Base-by-base conservation (phyloP, 2,329 filamentous ascomycete genomes). In the Gaeumannomyces sp. region DNA sequence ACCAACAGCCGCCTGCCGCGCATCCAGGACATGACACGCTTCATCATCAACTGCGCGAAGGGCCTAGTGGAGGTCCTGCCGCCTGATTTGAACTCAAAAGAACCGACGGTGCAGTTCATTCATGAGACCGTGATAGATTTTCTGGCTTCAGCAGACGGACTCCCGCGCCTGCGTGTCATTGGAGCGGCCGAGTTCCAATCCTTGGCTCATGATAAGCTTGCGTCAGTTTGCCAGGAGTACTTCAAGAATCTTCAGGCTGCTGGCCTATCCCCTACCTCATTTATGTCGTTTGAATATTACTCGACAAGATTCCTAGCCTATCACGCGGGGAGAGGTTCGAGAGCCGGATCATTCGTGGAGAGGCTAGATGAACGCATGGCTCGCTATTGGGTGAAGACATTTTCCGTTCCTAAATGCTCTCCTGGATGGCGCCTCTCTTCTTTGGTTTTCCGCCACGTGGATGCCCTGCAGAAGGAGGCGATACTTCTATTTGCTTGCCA, bases 71-170 rank as follows among this genome's bases (percentile, higher is more conserved):
- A 84, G 63, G 66, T 78, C 1, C 78, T 76, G 0, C 75, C 70
- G 22, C 68, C 71, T 0, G 68, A 72, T n/a, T n/a, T 4, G 7
- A n/a, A 2, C 53, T 13, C 13, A 4, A 2, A 6, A 11, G 50
- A 22, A n/a, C 68, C 70, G 0, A 78, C 67, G 0, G 78, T 84
- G 0, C 83, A 85, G 65, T 85, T 84, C 69, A 83, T 84, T 4
- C 81, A 84, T 56, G 79, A 83, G 67, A 81, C 81, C 0, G 80
- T 84, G 0, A 70, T 75, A 0, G 81, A 83, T 10, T 83, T 80
- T 59, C 71, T 84, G 0, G 28, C 80, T 2, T 75, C 75, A 10
- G 75, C 76, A 1, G 65, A 69, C 0, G 77, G 78, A 0, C 66
- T 78, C 0, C 8, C 60, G 0, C 63, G 71, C 0, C 19, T 79